A percentile compares a stretch with the other conserved stretches of the same genome.
Evolutionary conservation across 2,329 filamentous ascomycete species (phyloP).

Genomic region (Hypoxylon sp.): DNA sequence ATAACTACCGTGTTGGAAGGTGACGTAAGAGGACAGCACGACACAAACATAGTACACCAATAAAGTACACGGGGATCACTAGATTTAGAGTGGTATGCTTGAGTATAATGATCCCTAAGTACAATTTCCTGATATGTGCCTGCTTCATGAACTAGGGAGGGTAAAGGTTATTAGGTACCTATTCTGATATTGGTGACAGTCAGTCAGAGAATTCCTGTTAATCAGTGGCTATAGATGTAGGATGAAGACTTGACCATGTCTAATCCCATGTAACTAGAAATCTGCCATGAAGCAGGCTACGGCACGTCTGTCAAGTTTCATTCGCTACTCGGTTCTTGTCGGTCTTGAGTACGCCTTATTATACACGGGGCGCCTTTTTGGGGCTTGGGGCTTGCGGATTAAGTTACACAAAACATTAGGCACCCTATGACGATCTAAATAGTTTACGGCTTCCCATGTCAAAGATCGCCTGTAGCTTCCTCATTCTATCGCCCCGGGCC

Average conservation of each 20-base stretch:
- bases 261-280: background rate
- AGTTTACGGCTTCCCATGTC: background rate
- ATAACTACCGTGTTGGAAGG: background rate
- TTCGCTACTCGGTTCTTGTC: background rate
- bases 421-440: background rate
- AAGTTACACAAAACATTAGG: background rate
- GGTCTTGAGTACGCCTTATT: background rate
- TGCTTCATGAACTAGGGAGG: background rate
- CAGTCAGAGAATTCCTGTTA: background rate
- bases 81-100: background rate
- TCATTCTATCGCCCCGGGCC: background rate
- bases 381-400: background rate
- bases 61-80: background rate
- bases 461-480: background rate
- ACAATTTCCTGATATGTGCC: background rate
- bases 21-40: background rate
- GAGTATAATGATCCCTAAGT: background rate
- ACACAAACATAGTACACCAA: background rate
- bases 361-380: background rate
- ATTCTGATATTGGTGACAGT: background rate
- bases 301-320: background rate
- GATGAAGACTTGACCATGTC: too few relatives aligned
- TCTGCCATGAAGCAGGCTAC: background rate
- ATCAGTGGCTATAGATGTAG: background rate
- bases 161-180: too few relatives aligned